Conservation (phyloP, 148 eudicot species). For the Vaccinium darrowii region DNA sequence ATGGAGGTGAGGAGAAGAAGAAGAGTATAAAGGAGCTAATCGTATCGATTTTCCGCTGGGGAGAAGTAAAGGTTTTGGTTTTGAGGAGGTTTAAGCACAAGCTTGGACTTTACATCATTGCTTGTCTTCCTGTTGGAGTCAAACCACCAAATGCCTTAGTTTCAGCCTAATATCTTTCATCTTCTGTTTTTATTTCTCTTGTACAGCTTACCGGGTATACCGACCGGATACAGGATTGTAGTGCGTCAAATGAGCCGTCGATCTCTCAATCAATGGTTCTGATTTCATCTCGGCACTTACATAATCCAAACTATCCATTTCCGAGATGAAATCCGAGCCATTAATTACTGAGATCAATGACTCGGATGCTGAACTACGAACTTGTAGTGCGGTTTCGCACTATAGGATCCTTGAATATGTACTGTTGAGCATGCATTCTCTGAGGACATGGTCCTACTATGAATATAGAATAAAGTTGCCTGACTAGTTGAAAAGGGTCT, state of each 20-base stretch:
- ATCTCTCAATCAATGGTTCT: too few relatives aligned
- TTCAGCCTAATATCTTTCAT: slow-evolving; percentile 2
- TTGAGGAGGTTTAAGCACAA: slow-evolving; percentile 28
- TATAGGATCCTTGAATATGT: neutral
- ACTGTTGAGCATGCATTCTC: neutral
- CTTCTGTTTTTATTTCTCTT: neutral
- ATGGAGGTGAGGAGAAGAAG: neutral
- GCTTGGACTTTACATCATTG: slow-evolving; percentile 12
- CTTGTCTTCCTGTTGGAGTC: slow-evolving; percentile 23
- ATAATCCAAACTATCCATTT: too few relatives aligned
- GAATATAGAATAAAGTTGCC: neutral
- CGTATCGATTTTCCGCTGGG: slow-evolving; percentile 18
- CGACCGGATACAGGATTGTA: too few relatives aligned
- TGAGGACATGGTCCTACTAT: neutral
- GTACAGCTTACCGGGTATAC: too few relatives aligned
- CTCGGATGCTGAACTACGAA: too few relatives aligned
- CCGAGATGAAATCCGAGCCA: too few relatives aligned
- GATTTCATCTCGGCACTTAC: too few relatives aligned
- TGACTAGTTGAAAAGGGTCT: neutral
- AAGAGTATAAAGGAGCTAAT: slow-evolving; percentile 19
- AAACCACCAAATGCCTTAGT: slow-evolving; percentile 15
- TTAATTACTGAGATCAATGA: too few relatives aligned
- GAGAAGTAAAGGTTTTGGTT: slow-evolving; percentile 16
- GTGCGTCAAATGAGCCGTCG: too few relatives aligned
- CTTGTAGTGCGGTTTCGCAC: too few relatives aligned